Base-by-base conservation (phyloP, 495 filamentous ascomycete genomes). In the Cladorrhinum samala region DNA sequence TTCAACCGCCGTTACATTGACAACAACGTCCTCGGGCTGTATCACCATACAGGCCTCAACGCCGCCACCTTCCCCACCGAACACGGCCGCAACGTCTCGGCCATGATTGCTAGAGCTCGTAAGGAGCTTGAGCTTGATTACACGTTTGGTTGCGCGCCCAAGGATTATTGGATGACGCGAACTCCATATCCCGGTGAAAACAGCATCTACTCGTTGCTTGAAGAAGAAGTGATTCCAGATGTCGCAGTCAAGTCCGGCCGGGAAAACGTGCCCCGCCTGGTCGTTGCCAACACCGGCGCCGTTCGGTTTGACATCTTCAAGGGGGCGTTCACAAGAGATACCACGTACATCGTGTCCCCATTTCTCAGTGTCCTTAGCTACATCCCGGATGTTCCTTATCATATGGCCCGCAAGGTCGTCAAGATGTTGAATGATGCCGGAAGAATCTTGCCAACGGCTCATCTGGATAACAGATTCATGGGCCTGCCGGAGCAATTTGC, bases 241-340 rank as follows among this genome's bases (percentile, higher is more conserved):
- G 68, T 81, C 18, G 68, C 88, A 39, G 63, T 63, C 56, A 69
- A 68, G 24, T 25, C 61, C n/a, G 48, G 56, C 46, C 66, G 68
- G 14, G 59, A 57, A 21, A 53, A 77, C 21, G 60, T 64, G 1
- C 77, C 90, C 11, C 77, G 80, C 0, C 71, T 96, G 7, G 85
- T 83, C 8, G 79, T 97, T 55, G 70, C 85, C 23, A 98, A 98
- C 64, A 94, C 89, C 6, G 93, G 93, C 9, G 86, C 87, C 2
- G 83, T 97, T 52, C 86, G 93, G 43, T 97, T 96, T 64, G 93
- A 98, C 64, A 85, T 98, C 56, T 95, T 96, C 77, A 79, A 91
- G 63, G 94, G 93, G 0, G 37, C 83, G 1, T 96, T 96, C 58
- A 96, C 93, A 0, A 81, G 77, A 44, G 93, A 98, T 61, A 85